These are phyloP conservation scores for Pichia cephalocereana DNA, from an alignment of 805 yeast species.

Conservation along the genomic window DNA sequence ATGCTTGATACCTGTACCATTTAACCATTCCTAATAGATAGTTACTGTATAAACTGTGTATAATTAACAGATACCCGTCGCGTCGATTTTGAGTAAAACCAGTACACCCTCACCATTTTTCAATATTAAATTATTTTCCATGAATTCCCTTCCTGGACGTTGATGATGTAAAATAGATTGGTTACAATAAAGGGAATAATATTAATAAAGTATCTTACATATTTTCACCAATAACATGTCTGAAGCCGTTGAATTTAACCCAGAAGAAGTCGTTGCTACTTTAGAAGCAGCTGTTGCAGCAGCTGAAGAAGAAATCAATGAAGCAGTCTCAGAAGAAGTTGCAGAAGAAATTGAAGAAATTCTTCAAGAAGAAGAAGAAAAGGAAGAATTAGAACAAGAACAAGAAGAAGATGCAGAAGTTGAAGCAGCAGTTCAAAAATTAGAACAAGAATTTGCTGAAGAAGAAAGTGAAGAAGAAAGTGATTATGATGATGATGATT, in stretches of 20 bases:
- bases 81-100: no score
- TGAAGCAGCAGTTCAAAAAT: conserved; percentile 30
- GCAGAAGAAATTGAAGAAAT: conserved; percentile 6
- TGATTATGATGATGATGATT: conserved; percentile 60
- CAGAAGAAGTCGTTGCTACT: conserved; percentile 8
- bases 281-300: conserved; percentile 5
- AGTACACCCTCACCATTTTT: no score
- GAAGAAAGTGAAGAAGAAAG: conserved; percentile 34
- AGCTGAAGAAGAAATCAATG: conserved; percentile 7
- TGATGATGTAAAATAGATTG: no score
- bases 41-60: no score
- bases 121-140: no score
- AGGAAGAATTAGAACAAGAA: conserved; percentile 10
- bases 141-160: no score
- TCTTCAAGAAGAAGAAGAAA: conserved; percentile 9
- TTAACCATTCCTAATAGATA: no score
- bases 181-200: no score
- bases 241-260: conserved; percentile 39
- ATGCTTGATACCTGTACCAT: conserved; percentile 72
- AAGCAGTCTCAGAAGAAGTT: conserved; percentile 5
- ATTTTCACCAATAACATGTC: conserved; percentile 3
- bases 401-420: conserved; percentile 20
- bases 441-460: conserved; percentile 20
- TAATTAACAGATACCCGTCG: no score
- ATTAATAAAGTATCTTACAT: no score